A percentile compares a stretch with the other conserved stretches of the same genome.
Evolutionary conservation across 139 green algal species (phyloP).

Genomic region (Chloropicon primus): DNA sequence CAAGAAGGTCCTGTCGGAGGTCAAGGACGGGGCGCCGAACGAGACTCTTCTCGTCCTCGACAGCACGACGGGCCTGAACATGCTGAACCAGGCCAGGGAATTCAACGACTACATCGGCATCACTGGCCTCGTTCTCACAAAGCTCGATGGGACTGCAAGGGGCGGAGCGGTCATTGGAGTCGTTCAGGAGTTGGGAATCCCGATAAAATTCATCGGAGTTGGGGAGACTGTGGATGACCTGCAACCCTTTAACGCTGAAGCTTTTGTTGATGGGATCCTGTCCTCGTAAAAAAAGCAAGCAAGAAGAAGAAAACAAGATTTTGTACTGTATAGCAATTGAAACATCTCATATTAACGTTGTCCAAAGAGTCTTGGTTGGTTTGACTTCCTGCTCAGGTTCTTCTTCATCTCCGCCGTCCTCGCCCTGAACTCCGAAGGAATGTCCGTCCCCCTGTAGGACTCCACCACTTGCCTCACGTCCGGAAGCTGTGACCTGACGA

Average conservation of each 20-base stretch:
- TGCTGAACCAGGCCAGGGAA: constrained; percentile 80
- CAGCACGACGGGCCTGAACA: constrained; percentile 95
- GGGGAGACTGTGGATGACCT: constrained; percentile 86
- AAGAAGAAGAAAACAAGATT: too few species aligned
- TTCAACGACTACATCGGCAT: constrained; percentile 76
- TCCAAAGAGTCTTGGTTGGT: not conserved
- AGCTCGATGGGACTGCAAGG: constrained; percentile 86
- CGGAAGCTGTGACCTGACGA: constrained; percentile 28
- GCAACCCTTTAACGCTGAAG: constrained; percentile 76
- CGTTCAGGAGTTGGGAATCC: constrained; percentile 84
- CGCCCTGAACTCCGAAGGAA: constrained; percentile 65
- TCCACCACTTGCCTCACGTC: constrained; percentile 54
- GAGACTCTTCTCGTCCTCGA: constrained; percentile 93
- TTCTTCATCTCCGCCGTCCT: constrained; percentile 9
- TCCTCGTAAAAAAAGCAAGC: not conserved
- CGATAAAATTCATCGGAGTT: constrained; percentile 95
- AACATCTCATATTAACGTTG: too few species aligned
- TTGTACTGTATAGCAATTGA: too few species aligned
- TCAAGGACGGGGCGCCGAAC: constrained; percentile 21
- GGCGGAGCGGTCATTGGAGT: constrained; percentile 69
- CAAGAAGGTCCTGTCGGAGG: constrained; percentile 3
- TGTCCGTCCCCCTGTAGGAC: constrained; percentile 67
- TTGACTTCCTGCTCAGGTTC: constrained; percentile 1
- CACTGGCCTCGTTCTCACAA: constrained; percentile 89
- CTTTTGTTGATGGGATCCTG: constrained; percentile 68